phyloP scores from a whole-genome alignment of 805 yeast species.

The Debaryomyces prosopidis region DNA sequence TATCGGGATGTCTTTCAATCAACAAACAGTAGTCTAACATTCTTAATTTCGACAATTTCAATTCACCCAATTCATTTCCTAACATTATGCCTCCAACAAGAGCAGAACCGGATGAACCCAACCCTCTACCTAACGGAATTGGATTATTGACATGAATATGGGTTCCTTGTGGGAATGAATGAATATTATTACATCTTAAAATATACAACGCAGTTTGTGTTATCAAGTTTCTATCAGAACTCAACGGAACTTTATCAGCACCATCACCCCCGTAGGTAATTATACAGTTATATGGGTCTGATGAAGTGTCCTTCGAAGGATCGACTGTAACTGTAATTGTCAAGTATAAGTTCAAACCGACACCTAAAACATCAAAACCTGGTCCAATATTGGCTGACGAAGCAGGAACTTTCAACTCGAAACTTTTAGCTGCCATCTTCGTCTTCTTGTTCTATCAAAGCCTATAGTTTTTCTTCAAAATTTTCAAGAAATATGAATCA shows the following conservation, averaged over 20 bases:
- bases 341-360: conserved; percentile 76
- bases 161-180: conserved; percentile 82
- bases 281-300: conserved; percentile 68
- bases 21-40: conserved; percentile 88
- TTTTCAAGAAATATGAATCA: conserved; percentile 3
- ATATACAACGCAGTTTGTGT: conserved; percentile 93
- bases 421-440: conserved; percentile 35
- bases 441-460: neutral
- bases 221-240: conserved; percentile 77
- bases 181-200: conserved; percentile 75
- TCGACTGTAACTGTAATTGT: conserved; percentile 71
- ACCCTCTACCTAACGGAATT: conserved; percentile 94
- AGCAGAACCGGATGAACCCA: conserved; percentile 98
- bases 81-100: conserved; percentile 94
- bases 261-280: conserved; percentile 80
- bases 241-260: conserved; percentile 73
- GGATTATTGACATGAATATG: conserved; percentile 80
- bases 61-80: conserved; percentile 79
- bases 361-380: conserved; percentile 95
- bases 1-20: conserved; percentile 98
- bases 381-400: conserved; percentile 98
- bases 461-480: neutral
- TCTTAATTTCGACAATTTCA: conserved; percentile 73
- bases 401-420: conserved; percentile 81
- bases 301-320: conserved; percentile 42